Evolutionary conservation across 345 rosid species (phyloP).

Genomic region (Cochlearia excelsa): DNA sequence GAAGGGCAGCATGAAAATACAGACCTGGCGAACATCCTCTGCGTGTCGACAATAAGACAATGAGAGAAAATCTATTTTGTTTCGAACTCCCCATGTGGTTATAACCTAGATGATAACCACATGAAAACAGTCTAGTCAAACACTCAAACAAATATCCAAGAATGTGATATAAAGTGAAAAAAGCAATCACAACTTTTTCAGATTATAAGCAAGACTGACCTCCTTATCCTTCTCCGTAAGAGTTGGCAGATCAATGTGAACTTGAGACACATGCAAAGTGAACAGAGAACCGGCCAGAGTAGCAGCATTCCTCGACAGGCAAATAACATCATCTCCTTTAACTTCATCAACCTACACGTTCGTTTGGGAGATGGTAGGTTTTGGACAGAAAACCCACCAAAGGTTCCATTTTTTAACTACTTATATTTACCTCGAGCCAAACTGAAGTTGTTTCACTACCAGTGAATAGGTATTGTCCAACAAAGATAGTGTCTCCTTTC

Average conservation of each 20-base stretch:
- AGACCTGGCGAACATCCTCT: slow-evolving; percentile 90
- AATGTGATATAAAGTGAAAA: not conserved
- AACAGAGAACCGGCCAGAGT: slow-evolving; percentile 85
- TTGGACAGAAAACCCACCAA: slow-evolving; percentile 5
- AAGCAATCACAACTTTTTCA: slow-evolving; percentile 8
- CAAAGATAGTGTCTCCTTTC: slow-evolving; percentile 86
- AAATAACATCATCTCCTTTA: slow-evolving; percentile 77
- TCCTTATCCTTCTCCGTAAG: slow-evolving; percentile 87
- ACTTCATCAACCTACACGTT: slow-evolving; percentile 70
- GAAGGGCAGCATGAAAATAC: not conserved
- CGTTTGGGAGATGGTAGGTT: not conserved
- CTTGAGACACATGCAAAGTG: slow-evolving; percentile 85
- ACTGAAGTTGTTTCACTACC: slow-evolving; percentile 98
- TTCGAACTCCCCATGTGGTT: slow-evolving; percentile 87
- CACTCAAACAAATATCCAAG: slow-evolving; percentile 7
- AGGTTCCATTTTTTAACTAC: not conserved
- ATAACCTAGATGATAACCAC: slow-evolving; percentile 55
- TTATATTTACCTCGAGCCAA: slow-evolving; percentile 76
- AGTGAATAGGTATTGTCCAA: slow-evolving; percentile 92
- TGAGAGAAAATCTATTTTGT: slow-evolving; percentile 93
- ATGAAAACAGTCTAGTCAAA: slow-evolving; percentile 16
- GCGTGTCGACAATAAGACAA: slow-evolving; percentile 92
- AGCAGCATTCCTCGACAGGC: slow-evolving; percentile 80
- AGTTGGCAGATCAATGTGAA: slow-evolving; percentile 81
- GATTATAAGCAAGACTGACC: slow-evolving; percentile 39